These are phyloP conservation scores for Pseudogymnoascus sp. DNA, from an alignment of 2,329 filamentous ascomycete species.

Conservation along the genomic window DNA sequence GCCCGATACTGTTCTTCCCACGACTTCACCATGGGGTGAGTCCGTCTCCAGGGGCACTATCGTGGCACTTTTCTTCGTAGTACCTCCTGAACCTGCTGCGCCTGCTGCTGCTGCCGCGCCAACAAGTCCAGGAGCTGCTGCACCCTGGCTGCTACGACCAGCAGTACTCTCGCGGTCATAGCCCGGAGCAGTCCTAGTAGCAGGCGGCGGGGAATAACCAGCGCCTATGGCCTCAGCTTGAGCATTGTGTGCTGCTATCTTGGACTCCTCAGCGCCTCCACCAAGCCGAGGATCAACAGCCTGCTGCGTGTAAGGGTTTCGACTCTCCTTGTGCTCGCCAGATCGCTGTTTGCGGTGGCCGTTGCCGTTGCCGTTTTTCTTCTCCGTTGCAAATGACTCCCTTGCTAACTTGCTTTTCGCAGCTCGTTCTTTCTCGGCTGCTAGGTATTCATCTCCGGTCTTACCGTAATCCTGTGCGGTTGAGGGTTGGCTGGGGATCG, in stretches of 20 bases:
- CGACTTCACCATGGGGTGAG: neutral
- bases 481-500: neutral
- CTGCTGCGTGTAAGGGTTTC: neutral
- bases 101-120: neutral
- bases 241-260: slow-evolving; percentile 23
- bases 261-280: neutral
- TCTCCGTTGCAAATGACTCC: neutral
- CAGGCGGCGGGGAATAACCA: neutral
- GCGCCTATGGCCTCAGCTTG: neutral
- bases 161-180: neutral
- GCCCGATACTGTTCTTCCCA: neutral
- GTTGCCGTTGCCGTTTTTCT: neutral
- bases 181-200: neutral
- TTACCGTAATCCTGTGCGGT: neutral
- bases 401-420: neutral
- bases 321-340: neutral
- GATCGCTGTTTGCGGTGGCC: neutral
- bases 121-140: neutral
- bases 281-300: slow-evolving; percentile 9
- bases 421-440: neutral
- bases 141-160: neutral
- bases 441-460: neutral
- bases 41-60: neutral
- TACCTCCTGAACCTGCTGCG: neutral
- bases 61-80: neutral